phyloP scores from a whole-genome alignment of 495 filamentous ascomycete genomes.

The Jackrogersella minutella region DNA sequence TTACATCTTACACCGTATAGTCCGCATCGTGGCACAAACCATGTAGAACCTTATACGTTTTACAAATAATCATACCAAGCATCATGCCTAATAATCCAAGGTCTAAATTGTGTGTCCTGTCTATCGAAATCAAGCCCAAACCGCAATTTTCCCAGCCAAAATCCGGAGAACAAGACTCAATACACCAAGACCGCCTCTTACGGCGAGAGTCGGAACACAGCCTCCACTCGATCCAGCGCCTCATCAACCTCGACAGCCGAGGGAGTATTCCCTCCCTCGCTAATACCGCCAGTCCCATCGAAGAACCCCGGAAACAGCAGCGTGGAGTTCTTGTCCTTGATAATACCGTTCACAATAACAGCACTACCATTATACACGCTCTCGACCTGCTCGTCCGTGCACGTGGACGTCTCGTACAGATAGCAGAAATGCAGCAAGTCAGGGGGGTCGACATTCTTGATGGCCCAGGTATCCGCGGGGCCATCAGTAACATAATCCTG shows the following conservation, averaged over 20 bases:
- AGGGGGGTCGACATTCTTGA: constrained; percentile 55
- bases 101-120: background rate
- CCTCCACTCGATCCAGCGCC: constrained; percentile 11
- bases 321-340: constrained; percentile 57
- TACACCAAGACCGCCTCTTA: background rate
- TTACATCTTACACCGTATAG: too few species aligned
- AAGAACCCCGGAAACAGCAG: constrained; percentile 45
- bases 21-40: too few species aligned
- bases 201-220: constrained; percentile 14
- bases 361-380: constrained; percentile 56
- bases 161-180: constrained; percentile 20
- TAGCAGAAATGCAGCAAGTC: constrained; percentile 63
- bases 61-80: too few species aligned
- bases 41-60: too few species aligned
- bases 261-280: too few species aligned
- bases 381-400: constrained; percentile 58
- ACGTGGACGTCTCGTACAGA: constrained; percentile 63
- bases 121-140: background rate
- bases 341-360: constrained; percentile 56
- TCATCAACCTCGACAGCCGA: too few species aligned
- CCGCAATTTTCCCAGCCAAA: background rate
- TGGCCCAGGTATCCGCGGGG: constrained; percentile 58
- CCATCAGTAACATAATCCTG: constrained; percentile 59
- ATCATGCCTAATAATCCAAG: background rate
- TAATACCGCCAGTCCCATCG: constrained; percentile 3